A percentile compares a stretch with the other conserved stretches of the same genome.
Conservation (phyloP, 2,329 filamentous ascomycete genomes). For the Neoascochyta sp. region DNA sequence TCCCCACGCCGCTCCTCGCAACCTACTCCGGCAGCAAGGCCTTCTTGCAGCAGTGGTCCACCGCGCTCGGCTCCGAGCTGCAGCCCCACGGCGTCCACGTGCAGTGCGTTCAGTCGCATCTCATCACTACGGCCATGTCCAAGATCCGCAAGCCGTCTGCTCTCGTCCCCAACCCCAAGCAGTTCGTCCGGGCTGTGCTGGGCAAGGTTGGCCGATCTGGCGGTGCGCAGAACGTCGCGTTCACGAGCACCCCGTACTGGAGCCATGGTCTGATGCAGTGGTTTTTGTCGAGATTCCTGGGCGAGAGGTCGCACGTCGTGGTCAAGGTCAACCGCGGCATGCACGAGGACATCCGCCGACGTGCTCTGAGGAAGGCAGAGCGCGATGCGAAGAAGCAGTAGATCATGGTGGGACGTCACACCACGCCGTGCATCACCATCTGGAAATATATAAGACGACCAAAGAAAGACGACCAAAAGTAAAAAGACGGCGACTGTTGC, state of each 20-base stretch:
- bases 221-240: slow-evolving; percentile 71
- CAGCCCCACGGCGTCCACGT: slow-evolving; percentile 77
- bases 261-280: slow-evolving; percentile 85
- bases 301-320: slow-evolving; percentile 56
- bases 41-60: slow-evolving; percentile 95
- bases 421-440: background rate
- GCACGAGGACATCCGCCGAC: slow-evolving; percentile 77
- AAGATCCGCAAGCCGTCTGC: slow-evolving; percentile 80
- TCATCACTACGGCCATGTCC: slow-evolving; percentile 95
- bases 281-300: slow-evolving; percentile 62
- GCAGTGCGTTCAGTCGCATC: slow-evolving; percentile 86
- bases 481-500: too few relatives aligned
- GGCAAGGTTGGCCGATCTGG: slow-evolving; percentile 75
- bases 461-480: too few relatives aligned
- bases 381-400: slow-evolving; percentile 69
- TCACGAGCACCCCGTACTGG: slow-evolving; percentile 92
- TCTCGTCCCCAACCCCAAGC: slow-evolving; percentile 74
- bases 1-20: slow-evolving; percentile 86
- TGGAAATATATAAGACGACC: background rate
- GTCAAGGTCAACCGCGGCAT: slow-evolving; percentile 62
- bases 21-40: slow-evolving; percentile 98
- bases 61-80: slow-evolving; percentile 78
- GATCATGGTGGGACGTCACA: too few relatives aligned
- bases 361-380: slow-evolving; percentile 79
- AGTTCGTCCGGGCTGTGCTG: slow-evolving; percentile 76